Evolutionary conservation across 345 rosid species (phyloP).

Genomic region (Raphanus raphanistrum): DNA sequence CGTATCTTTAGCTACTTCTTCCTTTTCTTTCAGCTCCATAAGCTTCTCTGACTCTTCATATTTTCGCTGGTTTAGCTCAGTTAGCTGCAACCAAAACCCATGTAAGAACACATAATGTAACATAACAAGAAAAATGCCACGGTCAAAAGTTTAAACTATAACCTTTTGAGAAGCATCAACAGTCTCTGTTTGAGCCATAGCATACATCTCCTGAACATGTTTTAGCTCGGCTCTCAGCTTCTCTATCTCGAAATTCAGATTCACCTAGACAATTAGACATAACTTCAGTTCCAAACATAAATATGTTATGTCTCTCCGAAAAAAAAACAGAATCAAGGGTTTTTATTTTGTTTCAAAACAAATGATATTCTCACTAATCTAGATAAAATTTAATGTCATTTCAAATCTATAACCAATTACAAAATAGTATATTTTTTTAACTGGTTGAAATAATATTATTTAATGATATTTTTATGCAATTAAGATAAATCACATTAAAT

Average conservation of each 20-base stretch:
- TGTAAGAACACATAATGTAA: background rate
- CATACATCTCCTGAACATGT: slow-evolving; percentile 76
- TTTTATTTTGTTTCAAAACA: too few relatives aligned
- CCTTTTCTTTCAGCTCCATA: slow-evolving; percentile 50
- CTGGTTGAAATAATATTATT: too few relatives aligned
- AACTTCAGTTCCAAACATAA: background rate
- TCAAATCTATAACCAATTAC: too few relatives aligned
- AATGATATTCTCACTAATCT: too few relatives aligned
- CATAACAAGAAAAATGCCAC: background rate
- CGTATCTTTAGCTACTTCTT: slow-evolving; percentile 53
- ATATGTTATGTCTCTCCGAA: background rate
- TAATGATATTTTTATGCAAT: too few relatives aligned
- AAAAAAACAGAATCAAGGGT: background rate
- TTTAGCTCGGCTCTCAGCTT: slow-evolving; percentile 84
- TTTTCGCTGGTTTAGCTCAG: slow-evolving; percentile 48
- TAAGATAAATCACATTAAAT: too few relatives aligned
- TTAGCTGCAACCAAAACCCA: slow-evolving; percentile 45
- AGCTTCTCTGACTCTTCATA: slow-evolving; percentile 59
- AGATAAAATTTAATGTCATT: too few relatives aligned
- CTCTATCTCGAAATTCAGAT: slow-evolving; percentile 76
- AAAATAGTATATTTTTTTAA: too few relatives aligned
- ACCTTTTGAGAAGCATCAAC: slow-evolving; percentile 83
- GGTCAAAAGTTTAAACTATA: background rate
- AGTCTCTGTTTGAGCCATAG: slow-evolving; percentile 76
- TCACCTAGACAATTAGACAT: slow-evolving; percentile 44